Percentiles rank a stretch among this genome's conserved stretches.
phyloP scores from a whole-genome alignment of 805 yeast species.

The Komagataella populi region DNA sequence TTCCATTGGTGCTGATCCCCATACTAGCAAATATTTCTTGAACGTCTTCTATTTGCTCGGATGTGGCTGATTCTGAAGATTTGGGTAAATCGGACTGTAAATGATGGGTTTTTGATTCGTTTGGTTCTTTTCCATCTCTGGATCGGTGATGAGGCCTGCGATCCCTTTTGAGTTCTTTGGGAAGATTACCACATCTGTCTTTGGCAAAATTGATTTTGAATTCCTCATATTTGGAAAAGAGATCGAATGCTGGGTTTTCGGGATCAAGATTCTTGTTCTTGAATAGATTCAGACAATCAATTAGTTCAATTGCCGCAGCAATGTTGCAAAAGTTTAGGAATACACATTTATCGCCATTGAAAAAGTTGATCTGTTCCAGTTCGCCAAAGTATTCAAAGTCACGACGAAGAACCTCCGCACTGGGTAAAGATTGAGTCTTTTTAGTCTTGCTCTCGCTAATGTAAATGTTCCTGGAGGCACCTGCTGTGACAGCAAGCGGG shows the following conservation, averaged over 20 bases:
- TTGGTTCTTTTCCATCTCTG: not conserved
- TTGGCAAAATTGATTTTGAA: conserved; percentile 59
- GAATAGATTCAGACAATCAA: conserved; percentile 37
- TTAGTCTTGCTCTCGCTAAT: conserved; percentile 37
- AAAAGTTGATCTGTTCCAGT: conserved; percentile 63
- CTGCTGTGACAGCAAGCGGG: conserved; percentile 50
- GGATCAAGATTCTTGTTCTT: conserved; percentile 20
- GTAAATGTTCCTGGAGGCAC: conserved; percentile 69
- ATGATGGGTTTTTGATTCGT: not conserved
- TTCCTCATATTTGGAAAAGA: conserved; percentile 27
- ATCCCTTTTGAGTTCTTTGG: conserved; percentile 25
- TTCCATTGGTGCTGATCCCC: conserved; percentile 5
- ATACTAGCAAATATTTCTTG: conserved; percentile 11
- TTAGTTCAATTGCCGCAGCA: conserved; percentile 46
- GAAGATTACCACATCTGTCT: conserved; percentile 72
- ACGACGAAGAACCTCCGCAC: conserved; percentile 32
- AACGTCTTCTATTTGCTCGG: conserved; percentile 22
- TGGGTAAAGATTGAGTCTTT: conserved; percentile 20
- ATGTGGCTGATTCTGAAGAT: conserved; percentile 24
- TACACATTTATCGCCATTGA: conserved; percentile 59
- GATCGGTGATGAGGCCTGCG: not conserved
- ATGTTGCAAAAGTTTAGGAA: conserved; percentile 62
- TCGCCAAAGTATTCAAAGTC: conserved; percentile 59
- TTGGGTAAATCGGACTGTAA: not conserved
- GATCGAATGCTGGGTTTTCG: conserved; percentile 16